Percentiles rank a stretch among this genome's conserved stretches.
Conservation (phyloP, 2,329 filamentous ascomycete species). For the Pezicula radicicola region DNA sequence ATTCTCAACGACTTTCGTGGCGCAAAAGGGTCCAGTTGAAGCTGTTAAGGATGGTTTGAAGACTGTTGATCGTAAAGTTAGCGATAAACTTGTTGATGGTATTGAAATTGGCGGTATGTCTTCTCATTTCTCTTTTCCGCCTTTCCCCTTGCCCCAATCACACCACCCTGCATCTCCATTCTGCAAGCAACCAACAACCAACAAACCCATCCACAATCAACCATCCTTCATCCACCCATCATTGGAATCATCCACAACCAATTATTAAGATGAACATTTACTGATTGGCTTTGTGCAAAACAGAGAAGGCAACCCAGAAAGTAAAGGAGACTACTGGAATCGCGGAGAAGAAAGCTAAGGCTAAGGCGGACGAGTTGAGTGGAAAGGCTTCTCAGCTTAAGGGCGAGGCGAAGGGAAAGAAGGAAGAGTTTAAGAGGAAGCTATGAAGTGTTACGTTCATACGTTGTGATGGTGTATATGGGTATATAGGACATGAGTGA, state of each 20-base stretch:
- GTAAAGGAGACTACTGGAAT: conserved; percentile 41
- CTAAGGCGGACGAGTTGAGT: conserved; percentile 37
- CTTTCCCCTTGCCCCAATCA: not conserved
- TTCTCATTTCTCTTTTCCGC: not conserved
- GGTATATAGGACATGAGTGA: too few relatives aligned
- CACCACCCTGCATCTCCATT: not conserved
- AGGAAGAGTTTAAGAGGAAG: conserved; percentile 35
- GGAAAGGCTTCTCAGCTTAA: conserved; percentile 33
- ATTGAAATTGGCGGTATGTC: conserved; percentile 56
- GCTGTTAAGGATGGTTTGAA: conserved; percentile 58
- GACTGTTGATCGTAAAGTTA: conserved; percentile 55
- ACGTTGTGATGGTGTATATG: too few relatives aligned
- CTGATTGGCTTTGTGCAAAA: conserved; percentile 30
- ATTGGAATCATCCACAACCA: conserved; percentile 8
- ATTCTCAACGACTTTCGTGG: conserved; percentile 45
- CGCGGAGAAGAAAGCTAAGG: conserved; percentile 32
- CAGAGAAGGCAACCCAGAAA: conserved; percentile 40
- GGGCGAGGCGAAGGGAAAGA: conserved; percentile 35
- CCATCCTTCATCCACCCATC: not conserved
- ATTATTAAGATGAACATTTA: not conserved
- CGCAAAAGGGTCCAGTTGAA: conserved; percentile 49
- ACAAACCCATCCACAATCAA: not conserved
- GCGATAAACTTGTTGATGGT: conserved; percentile 58
- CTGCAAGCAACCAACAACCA: not conserved
- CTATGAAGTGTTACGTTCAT: conserved; percentile 1